Evolutionary conservation across 2,329 filamentous ascomycete species (phyloP), one percentile per base, ranked within the genome.

Genomic region (Beauveria pseudobassiana): DNA sequence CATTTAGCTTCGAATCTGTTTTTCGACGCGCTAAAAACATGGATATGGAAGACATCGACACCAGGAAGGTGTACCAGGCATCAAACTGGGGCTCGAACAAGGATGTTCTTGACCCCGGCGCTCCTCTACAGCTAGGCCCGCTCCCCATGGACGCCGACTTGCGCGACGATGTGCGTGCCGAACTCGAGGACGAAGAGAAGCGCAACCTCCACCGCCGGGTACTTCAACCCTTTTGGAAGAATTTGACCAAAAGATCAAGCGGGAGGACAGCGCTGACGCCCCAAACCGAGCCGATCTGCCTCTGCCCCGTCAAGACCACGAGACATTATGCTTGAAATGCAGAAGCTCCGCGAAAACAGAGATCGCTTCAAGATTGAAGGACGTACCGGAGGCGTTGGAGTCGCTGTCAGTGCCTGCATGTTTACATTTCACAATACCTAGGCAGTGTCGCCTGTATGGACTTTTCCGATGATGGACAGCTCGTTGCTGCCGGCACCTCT

Each of bases 371-470:
- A 86, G 71, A 93, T 98, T 62, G 90, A 96, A 63, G 86, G 87
- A 22, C 85, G 89, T 40, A 93, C 90, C 14, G 90, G 91, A 18
- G 93, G 93, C 9, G 83, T 93, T 56, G 91, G 93, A 16, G 86
- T 91, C 60, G 87, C 87, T 28, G 82, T 97, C 63, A 96, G 92
- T 69, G 88, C 96, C 26, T 95, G 91, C 79, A 98, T 98, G 90
- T 97, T 96, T 73, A 99, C 95, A 0, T 96, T 98, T 71, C 95
- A 99, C 78, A 99, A 99, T 74, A 96, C 91, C 87, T 92, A 65
- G 92, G 96, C 74, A 89, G 90, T 61, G 84, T 96, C 63, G 92
- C 91, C n/a, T 96, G 90, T 71, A 86, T 98, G 72, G 93, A 98
- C 69, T 97, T 99, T 71, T 97, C 93, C 0, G 90, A 93, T 59